Evolutionary conservation across 495 filamentous ascomycete species (phyloP).

Genomic region (Neohortaea acidophila): DNA sequence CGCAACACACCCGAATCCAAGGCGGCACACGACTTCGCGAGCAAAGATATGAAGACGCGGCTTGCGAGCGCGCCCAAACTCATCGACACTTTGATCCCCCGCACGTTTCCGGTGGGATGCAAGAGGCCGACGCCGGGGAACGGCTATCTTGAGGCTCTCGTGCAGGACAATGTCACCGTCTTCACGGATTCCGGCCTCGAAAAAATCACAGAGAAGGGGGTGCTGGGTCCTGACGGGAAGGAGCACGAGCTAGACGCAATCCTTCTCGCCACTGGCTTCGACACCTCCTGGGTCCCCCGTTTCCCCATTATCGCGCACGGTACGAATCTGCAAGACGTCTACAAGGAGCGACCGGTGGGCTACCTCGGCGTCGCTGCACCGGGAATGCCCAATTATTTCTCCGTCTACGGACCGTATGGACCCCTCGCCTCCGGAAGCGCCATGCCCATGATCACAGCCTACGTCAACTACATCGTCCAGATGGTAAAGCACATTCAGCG

Average conservation of each 20-base stretch:
- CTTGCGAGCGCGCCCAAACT: not conserved
- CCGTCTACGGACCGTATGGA: slow-evolving; percentile 4
- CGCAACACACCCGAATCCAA: not conserved
- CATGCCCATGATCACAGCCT: slow-evolving; percentile 4
- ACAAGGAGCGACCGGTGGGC: slow-evolving; percentile 31
- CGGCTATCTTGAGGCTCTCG: slow-evolving; percentile 27
- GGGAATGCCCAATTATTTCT: slow-evolving; percentile 14
- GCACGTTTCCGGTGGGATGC: not conserved
- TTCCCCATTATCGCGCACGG: slow-evolving; percentile 20
- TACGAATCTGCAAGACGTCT: not conserved
- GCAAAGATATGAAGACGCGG: not conserved
- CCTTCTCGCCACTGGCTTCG: slow-evolving; percentile 18
- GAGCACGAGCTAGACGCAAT: slow-evolving; percentile 14
- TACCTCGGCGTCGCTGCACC: slow-evolving; percentile 20
- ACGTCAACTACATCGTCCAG: slow-evolving; percentile 4
- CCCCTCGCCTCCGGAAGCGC: slow-evolving; percentile 6
- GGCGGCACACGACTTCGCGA: not conserved
- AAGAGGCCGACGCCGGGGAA: not conserved
- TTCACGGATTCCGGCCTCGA: slow-evolving; percentile 23
- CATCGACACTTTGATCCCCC: not conserved
- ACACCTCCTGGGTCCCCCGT: slow-evolving; percentile 15
- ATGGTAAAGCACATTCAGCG: slow-evolving; percentile 3
- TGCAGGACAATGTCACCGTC: slow-evolving; percentile 23
- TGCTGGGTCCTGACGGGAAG: slow-evolving; percentile 35
- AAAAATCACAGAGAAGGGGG: slow-evolving; percentile 24